Percentiles rank a stretch among this genome's conserved stretches.
phyloP scores from a whole-genome alignment of 495 filamentous ascomycete genomes.

The Aspergillus nidulans region DNA sequence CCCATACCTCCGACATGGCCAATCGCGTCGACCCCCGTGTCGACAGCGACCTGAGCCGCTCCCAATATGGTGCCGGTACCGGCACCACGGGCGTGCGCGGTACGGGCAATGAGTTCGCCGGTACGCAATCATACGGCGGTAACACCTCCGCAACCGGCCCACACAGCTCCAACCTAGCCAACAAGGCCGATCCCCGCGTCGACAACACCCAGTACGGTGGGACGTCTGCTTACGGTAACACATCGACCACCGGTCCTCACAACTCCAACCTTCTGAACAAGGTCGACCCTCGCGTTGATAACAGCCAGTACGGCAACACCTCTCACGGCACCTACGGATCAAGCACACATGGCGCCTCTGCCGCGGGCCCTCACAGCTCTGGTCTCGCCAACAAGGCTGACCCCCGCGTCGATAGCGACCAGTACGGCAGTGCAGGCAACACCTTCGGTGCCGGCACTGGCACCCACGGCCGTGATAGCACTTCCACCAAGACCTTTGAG shows the following conservation, averaged over 20 bases:
- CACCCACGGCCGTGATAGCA: background rate
- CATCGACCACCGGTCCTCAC: constrained; percentile 32
- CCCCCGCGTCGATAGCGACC: constrained; percentile 23
- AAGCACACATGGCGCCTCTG: constrained; percentile 22
- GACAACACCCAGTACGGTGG: constrained; percentile 14
- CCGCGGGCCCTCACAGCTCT: constrained; percentile 39
- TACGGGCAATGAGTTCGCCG: constrained; percentile 15
- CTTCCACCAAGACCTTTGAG: background rate
- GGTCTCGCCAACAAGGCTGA: constrained; percentile 53
- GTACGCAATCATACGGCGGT: background rate
- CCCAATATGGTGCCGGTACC: background rate
- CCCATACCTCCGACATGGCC: constrained; percentile 14
- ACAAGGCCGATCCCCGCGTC: constrained; percentile 44
- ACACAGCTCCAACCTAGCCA: constrained; percentile 40
- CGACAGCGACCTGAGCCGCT: background rate
- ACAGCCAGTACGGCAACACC: constrained; percentile 14
- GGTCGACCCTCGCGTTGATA: constrained; percentile 45
- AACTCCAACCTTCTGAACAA: constrained; percentile 41
- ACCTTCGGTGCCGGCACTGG: background rate
- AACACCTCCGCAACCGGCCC: constrained; percentile 22
- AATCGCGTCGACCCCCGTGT: constrained; percentile 51
- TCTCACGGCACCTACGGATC: background rate
- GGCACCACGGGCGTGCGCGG: background rate
- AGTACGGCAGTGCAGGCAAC: background rate
- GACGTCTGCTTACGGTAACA: background rate